A percentile compares a stretch with the other conserved stretches of the same genome.
These are phyloP conservation scores for Pyrus pyrifolia DNA, from an alignment of 306 rosid species.

Conservation along the genomic window DNA sequence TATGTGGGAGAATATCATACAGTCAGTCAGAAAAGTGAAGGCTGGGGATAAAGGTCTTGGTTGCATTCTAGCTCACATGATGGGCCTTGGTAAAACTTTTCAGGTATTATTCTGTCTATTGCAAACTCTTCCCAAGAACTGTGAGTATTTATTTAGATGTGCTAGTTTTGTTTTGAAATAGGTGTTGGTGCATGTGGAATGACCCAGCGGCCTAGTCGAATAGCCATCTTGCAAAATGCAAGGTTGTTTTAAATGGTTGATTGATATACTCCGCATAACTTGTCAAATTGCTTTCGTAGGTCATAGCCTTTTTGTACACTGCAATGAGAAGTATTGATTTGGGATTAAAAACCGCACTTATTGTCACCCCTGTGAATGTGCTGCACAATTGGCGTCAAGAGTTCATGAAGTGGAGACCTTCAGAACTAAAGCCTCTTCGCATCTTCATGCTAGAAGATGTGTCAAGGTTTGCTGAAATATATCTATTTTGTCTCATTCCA, in stretches of 20 bases:
- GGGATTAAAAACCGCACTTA: slow-evolving; percentile 85
- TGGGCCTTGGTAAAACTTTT: slow-evolving; percentile 99
- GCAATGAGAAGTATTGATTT: slow-evolving; percentile 84
- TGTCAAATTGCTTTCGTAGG: slow-evolving; percentile 45
- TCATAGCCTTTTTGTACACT: slow-evolving; percentile 86
- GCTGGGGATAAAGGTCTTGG: slow-evolving; percentile 98
- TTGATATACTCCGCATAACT: slow-evolving; percentile 17
- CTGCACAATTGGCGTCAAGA: slow-evolving; percentile 97
- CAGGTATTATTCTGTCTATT: slow-evolving; percentile 51
- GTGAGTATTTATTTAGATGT: not conserved
- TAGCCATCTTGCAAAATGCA: not conserved
- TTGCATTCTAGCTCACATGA: slow-evolving; percentile 94
- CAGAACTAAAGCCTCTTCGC: slow-evolving; percentile 69
- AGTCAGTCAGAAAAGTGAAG: slow-evolving; percentile 80
- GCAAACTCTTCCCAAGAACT: not conserved
- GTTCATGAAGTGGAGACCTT: slow-evolving; percentile 87
- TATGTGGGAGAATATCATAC: slow-evolving; percentile 97
- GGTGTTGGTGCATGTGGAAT: not conserved
- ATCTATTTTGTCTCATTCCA: not conserved
- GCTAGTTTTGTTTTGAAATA: not conserved
- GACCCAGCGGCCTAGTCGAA: not conserved
- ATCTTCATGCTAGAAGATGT: slow-evolving; percentile 94
- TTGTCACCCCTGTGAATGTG: slow-evolving; percentile 94
- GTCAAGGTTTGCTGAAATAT: slow-evolving; percentile 46
- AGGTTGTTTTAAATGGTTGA: slow-evolving; percentile 10